Percentiles rank a stretch among this genome's conserved stretches.
Conservation (phyloP, 352 stramenopile species). For the Aphanomyces cochlioides region DNA sequence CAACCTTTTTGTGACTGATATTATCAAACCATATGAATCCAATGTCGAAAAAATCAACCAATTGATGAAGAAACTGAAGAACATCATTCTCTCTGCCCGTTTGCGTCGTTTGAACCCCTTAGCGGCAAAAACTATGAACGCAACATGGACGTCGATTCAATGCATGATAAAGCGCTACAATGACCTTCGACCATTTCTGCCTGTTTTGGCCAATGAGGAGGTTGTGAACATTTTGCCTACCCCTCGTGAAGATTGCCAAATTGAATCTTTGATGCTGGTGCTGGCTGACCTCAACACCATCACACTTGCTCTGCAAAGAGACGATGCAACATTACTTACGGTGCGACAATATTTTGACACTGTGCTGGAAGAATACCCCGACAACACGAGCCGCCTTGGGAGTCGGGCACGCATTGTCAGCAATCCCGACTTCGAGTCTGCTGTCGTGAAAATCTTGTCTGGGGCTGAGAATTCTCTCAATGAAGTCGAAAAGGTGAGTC, state of each 20-base stretch:
- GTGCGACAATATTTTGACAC: neutral
- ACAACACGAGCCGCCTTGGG: no score
- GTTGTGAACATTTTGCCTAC: neutral
- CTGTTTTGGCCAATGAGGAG: neutral
- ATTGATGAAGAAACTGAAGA: neutral
- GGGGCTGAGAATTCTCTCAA: neutral
- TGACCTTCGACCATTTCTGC: neutral
- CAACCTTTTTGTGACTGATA: neutral
- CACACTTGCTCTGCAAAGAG: neutral
- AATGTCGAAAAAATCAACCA: neutral
- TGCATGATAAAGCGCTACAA: slow-evolving; percentile 2
- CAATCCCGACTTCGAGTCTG: no score
- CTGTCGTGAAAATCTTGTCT: neutral
- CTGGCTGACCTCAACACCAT: neutral
- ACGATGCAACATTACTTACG: neutral
- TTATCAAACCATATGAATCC: neutral
- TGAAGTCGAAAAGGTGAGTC: neutral
- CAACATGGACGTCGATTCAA: neutral
- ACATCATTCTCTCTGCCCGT: neutral
- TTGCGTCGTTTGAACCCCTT: neutral
- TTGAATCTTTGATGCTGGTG: neutral
- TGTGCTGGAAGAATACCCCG: no score
- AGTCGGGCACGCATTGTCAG: no score
- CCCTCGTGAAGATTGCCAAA: neutral
- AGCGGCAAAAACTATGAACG: neutral